Percentiles rank a stretch among this genome's conserved stretches.
Conservation (phyloP, 1,284 basidiomycete genomes). For the Malassezia equina region DNA sequence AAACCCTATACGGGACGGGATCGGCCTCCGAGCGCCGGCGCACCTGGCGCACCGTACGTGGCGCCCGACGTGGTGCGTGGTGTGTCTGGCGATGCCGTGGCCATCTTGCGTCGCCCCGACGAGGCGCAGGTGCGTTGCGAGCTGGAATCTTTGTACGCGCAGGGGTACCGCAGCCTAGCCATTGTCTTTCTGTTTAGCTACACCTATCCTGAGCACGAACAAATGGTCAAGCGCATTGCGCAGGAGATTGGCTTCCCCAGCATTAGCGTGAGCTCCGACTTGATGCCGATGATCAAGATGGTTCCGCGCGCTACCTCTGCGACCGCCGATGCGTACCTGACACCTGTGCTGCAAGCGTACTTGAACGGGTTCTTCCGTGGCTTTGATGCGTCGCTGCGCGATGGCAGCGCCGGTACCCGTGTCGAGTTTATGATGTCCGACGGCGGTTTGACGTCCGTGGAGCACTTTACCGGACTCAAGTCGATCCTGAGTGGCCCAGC, state of each 20-base stretch:
- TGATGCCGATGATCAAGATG: constrained; percentile 83
- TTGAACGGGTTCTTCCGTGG: constrained; percentile 85
- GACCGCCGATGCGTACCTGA: constrained; percentile 92
- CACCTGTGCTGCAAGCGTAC: constrained; percentile 73
- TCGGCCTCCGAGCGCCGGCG: constrained; percentile 53
- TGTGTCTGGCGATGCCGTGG: constrained; percentile 79
- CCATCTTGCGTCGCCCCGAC: constrained; percentile 64
- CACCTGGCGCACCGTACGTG: constrained; percentile 52
- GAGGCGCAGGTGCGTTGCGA: constrained; percentile 50
- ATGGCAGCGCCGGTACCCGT: constrained; percentile 45
- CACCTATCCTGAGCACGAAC: constrained; percentile 74
- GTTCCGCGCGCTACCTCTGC: constrained; percentile 82
- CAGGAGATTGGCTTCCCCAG: constrained; percentile 70
- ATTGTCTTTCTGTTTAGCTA: constrained; percentile 85
- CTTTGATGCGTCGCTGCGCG: constrained; percentile 63
- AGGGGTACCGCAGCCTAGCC: constrained; percentile 72
- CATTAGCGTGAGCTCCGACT: constrained; percentile 73
- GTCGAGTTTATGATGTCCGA: constrained; percentile 47
- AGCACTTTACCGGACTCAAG: constrained; percentile 76
- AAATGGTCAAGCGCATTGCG: constrained; percentile 63
- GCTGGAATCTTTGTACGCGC: constrained; percentile 60
- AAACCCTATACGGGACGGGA: constrained; percentile 33
- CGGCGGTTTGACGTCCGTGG: constrained; percentile 73
- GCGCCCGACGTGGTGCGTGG: constrained; percentile 67
- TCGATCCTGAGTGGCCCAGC: constrained; percentile 78